Evolutionary conservation across 2,329 filamentous ascomycete genomes (phyloP).

Genomic region (Aspergillus spinulosporus): DNA sequence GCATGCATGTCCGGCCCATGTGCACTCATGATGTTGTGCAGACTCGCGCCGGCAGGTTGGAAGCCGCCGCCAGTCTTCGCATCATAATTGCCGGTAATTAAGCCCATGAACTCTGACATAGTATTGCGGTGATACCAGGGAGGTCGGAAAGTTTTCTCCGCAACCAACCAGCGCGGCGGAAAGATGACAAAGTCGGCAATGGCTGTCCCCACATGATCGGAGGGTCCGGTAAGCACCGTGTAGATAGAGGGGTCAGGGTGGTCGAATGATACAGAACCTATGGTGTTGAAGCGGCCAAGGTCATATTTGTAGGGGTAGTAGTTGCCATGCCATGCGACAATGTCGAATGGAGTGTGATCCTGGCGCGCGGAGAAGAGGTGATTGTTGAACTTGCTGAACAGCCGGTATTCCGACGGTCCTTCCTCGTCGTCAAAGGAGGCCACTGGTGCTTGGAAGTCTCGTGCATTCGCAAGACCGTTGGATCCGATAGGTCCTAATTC

Average conservation of each 20-base stretch:
- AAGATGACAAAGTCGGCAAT: constrained; percentile 67
- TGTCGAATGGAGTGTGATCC: constrained; percentile 72
- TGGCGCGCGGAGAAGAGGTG: constrained; percentile 66
- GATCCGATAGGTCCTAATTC: constrained; percentile 73
- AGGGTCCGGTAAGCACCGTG: constrained; percentile 64
- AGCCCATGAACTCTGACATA: constrained; percentile 67
- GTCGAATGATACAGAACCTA: constrained; percentile 72
- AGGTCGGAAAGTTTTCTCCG: constrained; percentile 60
- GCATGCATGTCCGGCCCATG: constrained; percentile 61
- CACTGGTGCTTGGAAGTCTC: constrained; percentile 73
- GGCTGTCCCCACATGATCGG: constrained; percentile 60
- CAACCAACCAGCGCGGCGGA: constrained; percentile 64
- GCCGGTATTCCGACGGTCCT: constrained; percentile 50
- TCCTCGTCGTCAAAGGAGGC: constrained; percentile 67
- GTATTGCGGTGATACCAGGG: constrained; percentile 67
- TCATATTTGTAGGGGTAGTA: constrained; percentile 84
- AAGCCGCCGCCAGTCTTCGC: constrained; percentile 60
- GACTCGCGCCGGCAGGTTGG: constrained; percentile 60
- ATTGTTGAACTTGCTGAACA: constrained; percentile 68
- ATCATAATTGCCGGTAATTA: constrained; percentile 63
- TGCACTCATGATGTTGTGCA: constrained; percentile 72
- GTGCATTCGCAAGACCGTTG: constrained; percentile 70
- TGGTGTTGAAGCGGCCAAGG: constrained; percentile 71
- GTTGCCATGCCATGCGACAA: constrained; percentile 78
- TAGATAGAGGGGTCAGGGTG: constrained; percentile 79